These are phyloP conservation scores for Hymenotorrendiella dingleyae DNA, from an alignment of 2,329 filamentous ascomycete genomes.

Conservation along the genomic window DNA sequence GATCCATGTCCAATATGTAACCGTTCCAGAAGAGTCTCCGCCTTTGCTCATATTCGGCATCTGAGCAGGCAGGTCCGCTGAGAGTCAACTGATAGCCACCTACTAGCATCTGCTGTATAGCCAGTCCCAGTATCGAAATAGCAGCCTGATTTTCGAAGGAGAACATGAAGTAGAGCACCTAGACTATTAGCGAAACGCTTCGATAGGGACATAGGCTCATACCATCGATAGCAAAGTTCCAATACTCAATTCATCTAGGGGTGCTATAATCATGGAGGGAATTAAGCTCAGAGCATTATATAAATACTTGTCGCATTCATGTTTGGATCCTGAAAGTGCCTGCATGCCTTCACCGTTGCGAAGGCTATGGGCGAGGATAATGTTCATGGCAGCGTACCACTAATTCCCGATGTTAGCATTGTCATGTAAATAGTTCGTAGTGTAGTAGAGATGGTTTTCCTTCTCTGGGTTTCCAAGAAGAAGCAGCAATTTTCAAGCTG, in stretches of 20 bases:
- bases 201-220: background rate
- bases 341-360: background rate
- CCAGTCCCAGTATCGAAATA: slow-evolving; percentile 6
- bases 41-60: slow-evolving; percentile 1
- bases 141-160: slow-evolving; percentile 9
- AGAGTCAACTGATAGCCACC: slow-evolving; percentile 3
- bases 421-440: no score
- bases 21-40: slow-evolving; percentile 8
- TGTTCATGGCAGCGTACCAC: slow-evolving; percentile 13
- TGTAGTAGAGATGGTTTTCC: no score
- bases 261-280: slow-evolving; percentile 9
- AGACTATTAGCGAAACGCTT: background rate
- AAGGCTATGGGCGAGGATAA: slow-evolving; percentile 11
- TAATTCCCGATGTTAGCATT: background rate
- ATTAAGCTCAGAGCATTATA: slow-evolving; percentile 11
- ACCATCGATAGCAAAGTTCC: slow-evolving; percentile 9
- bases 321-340: background rate
- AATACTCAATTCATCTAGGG: slow-evolving; percentile 6
- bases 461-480: no score
- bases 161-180: slow-evolving; percentile 14
- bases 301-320: slow-evolving; percentile 8
- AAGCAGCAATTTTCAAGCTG: no score
- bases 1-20: slow-evolving; percentile 7
- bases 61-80: background rate
- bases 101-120: slow-evolving; percentile 13